phyloP scores from a whole-genome alignment of 495 filamentous ascomycete genomes.

The Xylona heveae region DNA sequence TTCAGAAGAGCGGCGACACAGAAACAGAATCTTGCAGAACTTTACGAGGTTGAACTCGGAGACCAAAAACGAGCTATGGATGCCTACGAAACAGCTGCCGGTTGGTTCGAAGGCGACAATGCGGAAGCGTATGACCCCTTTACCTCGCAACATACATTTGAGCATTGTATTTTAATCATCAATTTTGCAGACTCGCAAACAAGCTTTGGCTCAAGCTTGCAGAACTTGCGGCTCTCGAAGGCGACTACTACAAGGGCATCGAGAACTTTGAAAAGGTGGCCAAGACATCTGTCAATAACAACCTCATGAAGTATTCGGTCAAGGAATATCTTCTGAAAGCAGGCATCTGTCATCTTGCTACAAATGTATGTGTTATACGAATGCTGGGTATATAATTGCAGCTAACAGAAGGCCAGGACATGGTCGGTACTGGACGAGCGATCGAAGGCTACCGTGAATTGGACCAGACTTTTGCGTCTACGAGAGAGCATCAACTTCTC shows the following conservation, averaged over 20 bases:
- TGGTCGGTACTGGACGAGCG: conserved; percentile 34
- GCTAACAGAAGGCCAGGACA: conserved; percentile 1
- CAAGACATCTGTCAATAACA: conserved; percentile 45
- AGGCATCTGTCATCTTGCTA: conserved; percentile 61
- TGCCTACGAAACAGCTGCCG: conserved; percentile 59
- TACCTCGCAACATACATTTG: neutral
- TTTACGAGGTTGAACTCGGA: conserved; percentile 58
- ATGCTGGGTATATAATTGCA: neutral
- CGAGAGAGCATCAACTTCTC: conserved; percentile 61
- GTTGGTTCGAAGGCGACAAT: conserved; percentile 73
- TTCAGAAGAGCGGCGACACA: conserved; percentile 73
- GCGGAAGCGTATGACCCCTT: conserved; percentile 47
- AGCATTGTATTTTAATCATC: conserved; percentile 1
- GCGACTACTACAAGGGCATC: conserved; percentile 62
- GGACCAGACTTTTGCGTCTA: conserved; percentile 51
- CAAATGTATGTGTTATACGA: conserved; percentile 22
- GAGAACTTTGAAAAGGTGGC: conserved; percentile 66
- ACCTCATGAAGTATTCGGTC: conserved; percentile 73
- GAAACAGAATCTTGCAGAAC: conserved; percentile 64
- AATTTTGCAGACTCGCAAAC: conserved; percentile 46
- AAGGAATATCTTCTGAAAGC: conserved; percentile 90
- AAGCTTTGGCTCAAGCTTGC: conserved; percentile 78
- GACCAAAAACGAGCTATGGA: conserved; percentile 57
- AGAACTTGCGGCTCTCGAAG: conserved; percentile 61
- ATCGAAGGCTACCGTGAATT: conserved; percentile 64